Base-by-base conservation (phyloP, 2,329 filamentous ascomycete genomes). In the Podosphaera fusca region DNA sequence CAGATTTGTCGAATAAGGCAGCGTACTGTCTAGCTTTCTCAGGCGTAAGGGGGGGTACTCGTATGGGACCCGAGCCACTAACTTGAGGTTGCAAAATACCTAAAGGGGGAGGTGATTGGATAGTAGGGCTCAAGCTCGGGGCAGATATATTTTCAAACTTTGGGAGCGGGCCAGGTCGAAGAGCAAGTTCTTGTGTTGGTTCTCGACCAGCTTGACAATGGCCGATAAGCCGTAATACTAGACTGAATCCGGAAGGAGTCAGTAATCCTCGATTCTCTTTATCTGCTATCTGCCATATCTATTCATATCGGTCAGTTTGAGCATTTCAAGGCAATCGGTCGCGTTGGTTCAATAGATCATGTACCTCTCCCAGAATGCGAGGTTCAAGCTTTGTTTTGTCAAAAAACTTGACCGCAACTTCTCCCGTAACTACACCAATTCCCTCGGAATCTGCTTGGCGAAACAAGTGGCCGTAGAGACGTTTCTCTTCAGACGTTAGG, bases 251-350 rank as follows among this genome's bases (percentile, higher is more conserved):
- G 47, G 88, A 80, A 29, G 88, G 88, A 38, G 89, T 95, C 63
- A 98, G 75, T 63, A 96, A 85, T 56, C 92, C 92, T 62, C 89
- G 81, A 73, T 98, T 98, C 73, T 96, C 90, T 63, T 80, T 88
- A 73, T 98, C 92, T 63, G 92, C 90, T 69, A 98, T 92, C 72
- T 96, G 90, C 92, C 92, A 98, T 76, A 98, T 96, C 85, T 95
- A 61, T n/a, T 56, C 54, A 51, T 14, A 34, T 21, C 49, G 57
- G 36, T 33, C 35, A 42, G 42, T 42, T 3, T 9, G n/a, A 30
- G 31, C 4, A n/a, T 14, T 42, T 36, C 42, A 55, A 49, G n/a
- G 8, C 8, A 49, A 30, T 30, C 3, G n/a, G n/a, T 49, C 2
- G 8, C 8, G n/a, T n/a, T 14, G 29, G 8, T 34, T 10, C 2